These are phyloP conservation scores for Russula olivacea DNA, from an alignment of 768 basidiomycete genomes.

Conservation along the genomic window DNA sequence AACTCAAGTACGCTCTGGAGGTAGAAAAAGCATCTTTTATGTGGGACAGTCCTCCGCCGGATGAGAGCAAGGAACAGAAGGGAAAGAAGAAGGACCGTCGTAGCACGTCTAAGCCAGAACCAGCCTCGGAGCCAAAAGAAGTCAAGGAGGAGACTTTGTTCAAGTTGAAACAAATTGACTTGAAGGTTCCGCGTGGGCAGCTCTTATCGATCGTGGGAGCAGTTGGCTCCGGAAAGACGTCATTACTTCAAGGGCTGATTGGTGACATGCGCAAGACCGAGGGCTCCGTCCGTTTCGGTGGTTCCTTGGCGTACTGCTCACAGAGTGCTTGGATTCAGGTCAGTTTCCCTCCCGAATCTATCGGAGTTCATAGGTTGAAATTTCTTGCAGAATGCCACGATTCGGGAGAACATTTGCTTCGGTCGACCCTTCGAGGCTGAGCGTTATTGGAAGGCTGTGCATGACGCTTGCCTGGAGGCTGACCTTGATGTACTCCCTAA, in stretches of 20 bases:
- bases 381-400: constrained; percentile 59
- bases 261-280: constrained; percentile 75
- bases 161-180: constrained; percentile 54
- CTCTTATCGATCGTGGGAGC: constrained; percentile 78
- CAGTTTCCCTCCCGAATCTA: constrained; percentile 6
- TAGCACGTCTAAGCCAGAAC: constrained; percentile 13
- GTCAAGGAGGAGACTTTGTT: constrained; percentile 43
- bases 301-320: constrained; percentile 73
- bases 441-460: constrained; percentile 75
- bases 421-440: constrained; percentile 77
- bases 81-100: constrained; percentile 11
- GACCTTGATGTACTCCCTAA: constrained; percentile 73
- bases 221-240: constrained; percentile 68
- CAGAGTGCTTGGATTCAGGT: constrained; percentile 91
- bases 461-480: constrained; percentile 70
- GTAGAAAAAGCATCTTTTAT: constrained; percentile 69
- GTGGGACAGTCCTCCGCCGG: constrained; percentile 76
- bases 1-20: constrained; percentile 57
- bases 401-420: constrained; percentile 87
- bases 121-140: constrained; percentile 27
- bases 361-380: background rate
- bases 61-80: constrained; percentile 31
- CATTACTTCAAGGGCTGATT: constrained; percentile 65
- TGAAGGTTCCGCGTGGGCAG: constrained; percentile 68
- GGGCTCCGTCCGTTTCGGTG: constrained; percentile 68